Evolutionary conservation across 2,329 filamentous ascomycete species (phyloP), one percentile per base, ranked within the genome.

Genomic region (Fusarium transvaalense): DNA sequence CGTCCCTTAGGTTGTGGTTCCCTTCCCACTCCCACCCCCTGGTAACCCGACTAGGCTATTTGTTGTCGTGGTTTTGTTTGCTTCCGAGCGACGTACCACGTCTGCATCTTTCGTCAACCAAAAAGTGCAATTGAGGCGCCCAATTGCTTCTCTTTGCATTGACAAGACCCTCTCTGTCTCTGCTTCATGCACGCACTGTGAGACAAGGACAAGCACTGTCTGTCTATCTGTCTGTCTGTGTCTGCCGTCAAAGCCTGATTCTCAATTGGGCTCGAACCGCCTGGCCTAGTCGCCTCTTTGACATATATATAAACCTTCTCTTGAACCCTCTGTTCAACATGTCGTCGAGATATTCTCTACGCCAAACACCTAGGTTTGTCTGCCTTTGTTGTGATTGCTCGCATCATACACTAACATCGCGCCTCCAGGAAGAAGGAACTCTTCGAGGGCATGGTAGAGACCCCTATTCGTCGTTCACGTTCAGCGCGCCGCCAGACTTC

Each of bases 381-480:
- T 19, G 4, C 38, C 37, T 46, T 45, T 19, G 19, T 21, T 34
- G 29, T 17, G 14, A 19, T 12, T 17, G 9, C 9, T 27, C 31
- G 19, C 23, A 53, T 37, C 17, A 32, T 50, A 54, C 38, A 70
- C 60, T 55, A 43, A 67, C 56, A 41, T 31, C 34, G 47, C 23
- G 23, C 34, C n/a, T 56, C 3, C 38, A 89, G 86, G 69, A 89
- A 89, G 78, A 88, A 87, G 78, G 86, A 88, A 75, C 83, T 87
- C 60, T 88, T 87, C 71, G 82, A 87, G 35, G 86, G 86, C 71
- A 87, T 89, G 86, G 79, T 89, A 63, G 85, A 88, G 76, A 89
- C 86, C 10, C 86, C 86, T 27, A 71, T 58, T 51, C 78, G 78
- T 41, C 84, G 84, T 38, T 80, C 81, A 57, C 84, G 84, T 42